Percentiles rank a stretch among this genome's conserved stretches.
phyloP scores from a whole-genome alignment of 805 yeast species.

The Candida nitratophila region DNA sequence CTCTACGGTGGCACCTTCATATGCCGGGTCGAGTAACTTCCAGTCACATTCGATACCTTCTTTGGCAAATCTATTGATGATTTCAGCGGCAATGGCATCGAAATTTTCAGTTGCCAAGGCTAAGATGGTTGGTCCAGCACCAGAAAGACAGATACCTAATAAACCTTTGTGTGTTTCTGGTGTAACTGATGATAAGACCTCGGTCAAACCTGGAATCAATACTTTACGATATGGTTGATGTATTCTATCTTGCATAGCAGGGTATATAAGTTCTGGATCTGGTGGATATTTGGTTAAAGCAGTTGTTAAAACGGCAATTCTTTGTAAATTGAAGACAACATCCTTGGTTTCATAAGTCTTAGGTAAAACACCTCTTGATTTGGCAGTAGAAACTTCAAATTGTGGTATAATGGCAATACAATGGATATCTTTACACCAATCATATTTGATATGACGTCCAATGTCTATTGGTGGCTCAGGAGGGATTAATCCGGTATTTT shows the following conservation, averaged over 20 bases:
- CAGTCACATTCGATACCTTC: slow-evolving; percentile 68
- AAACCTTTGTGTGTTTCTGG: slow-evolving; percentile 80
- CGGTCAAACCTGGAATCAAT: slow-evolving; percentile 84
- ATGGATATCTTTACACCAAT: slow-evolving; percentile 73
- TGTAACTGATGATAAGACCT: slow-evolving; percentile 71
- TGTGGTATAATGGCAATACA: slow-evolving; percentile 91
- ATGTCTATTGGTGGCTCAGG: slow-evolving; percentile 79
- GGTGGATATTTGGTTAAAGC: slow-evolving; percentile 86
- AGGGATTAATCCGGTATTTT: slow-evolving; percentile 61
- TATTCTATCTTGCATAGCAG: slow-evolving; percentile 93
- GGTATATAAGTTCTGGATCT: slow-evolving; percentile 73
- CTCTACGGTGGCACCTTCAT: slow-evolving; percentile 72
- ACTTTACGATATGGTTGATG: slow-evolving; percentile 97
- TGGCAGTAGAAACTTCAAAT: slow-evolving; percentile 91
- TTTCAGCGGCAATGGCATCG: slow-evolving; percentile 73
- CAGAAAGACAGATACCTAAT: slow-evolving; percentile 90
- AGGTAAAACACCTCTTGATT: slow-evolving; percentile 86
- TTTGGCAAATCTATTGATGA: slow-evolving; percentile 59
- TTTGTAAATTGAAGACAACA: slow-evolving; percentile 85
- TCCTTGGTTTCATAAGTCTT: slow-evolving; percentile 69
- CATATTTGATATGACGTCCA: slow-evolving; percentile 83
- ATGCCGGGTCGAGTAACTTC: slow-evolving; percentile 80
- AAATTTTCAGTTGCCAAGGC: slow-evolving; percentile 88
- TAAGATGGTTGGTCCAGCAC: slow-evolving; percentile 96
- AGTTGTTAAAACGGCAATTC: slow-evolving; percentile 86